Evolutionary conservation across 2,329 filamentous ascomycete species (phyloP), one percentile per base, ranked within the genome.

Genomic region (Sclerotinia subarctica): DNA sequence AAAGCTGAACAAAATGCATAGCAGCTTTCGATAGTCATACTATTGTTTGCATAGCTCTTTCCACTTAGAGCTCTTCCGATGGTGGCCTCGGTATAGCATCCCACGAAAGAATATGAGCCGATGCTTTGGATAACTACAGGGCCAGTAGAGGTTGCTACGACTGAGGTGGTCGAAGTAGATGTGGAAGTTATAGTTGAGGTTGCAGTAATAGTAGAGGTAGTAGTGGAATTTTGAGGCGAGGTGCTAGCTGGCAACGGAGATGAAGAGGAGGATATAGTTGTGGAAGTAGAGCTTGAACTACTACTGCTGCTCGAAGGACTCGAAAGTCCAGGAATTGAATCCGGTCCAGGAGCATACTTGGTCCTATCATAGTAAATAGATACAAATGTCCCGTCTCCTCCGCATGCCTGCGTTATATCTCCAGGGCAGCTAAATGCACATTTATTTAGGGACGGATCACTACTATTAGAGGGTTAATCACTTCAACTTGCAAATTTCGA

Each of bases 51-150:
- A 51, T 70, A 72, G 6, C 67, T 69, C 17, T 69, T 69, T 6
- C 35, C 56, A 42, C 47, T 57, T 0, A 78, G 68, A 7, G 77
- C 75, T 5, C 76, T 70, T 4, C 73, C 74, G 24, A 63, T 70
- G 1, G 71, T 73, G 0, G 71, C 72, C 64, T 78, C 77, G 1
- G 75, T 75, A 51, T 78, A 80, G 65, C 78, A 79, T 29, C 78
- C 78, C 26, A 58, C 42, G 44, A 69, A 72, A 2, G 42, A 51
- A 19, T 67, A 70, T 15, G 62, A 42, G 2, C 70, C 72, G 21
- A 71, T 44, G 4, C 21, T 58, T 38, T 67, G 66, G 2, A 71
- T 56, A n/a, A 66, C 67, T 19, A 56, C 66, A 29, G 68, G 67
- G 4, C 54, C 54, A 32, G 68, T 66, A 5, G 62, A 54, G n/a